Base-by-base conservation (phyloP, 2,329 filamentous ascomycete species). In the Penicillium sp. region DNA sequence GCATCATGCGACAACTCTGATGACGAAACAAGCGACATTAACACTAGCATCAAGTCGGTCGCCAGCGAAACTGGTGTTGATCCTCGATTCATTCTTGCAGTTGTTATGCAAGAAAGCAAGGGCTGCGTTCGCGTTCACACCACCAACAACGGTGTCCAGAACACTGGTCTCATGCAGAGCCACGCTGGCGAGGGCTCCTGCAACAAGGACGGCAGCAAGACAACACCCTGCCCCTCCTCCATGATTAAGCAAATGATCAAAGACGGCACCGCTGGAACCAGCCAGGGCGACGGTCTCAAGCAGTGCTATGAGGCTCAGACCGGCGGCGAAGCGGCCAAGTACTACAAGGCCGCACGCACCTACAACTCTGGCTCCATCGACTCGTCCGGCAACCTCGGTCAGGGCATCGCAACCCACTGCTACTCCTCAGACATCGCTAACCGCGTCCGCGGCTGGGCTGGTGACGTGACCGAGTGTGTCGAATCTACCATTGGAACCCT, bases 41-140 rank as follows among this genome's bases (percentile, higher is more conserved):
- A 60, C 42, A 52, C 58, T 28, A 60, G 61, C 42, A 72, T 74
- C 48, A 51, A 65, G 43, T 43, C 55, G 12, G 64, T 70, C 6
- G 60, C 69, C 3, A 54, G 58, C 15, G 58, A 51, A 10, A 58
- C 53, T 29, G 51, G 55, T 24, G 45, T 75, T 28, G 71, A 74
- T 53, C 54, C 61, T 34, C 69, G 72, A 42, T 71, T 72, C 53
- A 71, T 75, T 53, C 61, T 75, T 13, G 68, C 71, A n/a, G 62
- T 74, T 50, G 54, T 74, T 33, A 66, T 75, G 63, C 72, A 75
- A 55, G 72, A 75, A 56, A 71, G 66, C 53, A 66, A 66, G 50
- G 72, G 72, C 35, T 74, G 72, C 57, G 71, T 74, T 17, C 70
- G 72, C 26, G 70, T 65, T 21, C 61, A 55, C 2, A 72, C 70